phyloP scores from a whole-genome alignment of 768 basidiomycete species.

The Termitomyces eurrhizus region DNA sequence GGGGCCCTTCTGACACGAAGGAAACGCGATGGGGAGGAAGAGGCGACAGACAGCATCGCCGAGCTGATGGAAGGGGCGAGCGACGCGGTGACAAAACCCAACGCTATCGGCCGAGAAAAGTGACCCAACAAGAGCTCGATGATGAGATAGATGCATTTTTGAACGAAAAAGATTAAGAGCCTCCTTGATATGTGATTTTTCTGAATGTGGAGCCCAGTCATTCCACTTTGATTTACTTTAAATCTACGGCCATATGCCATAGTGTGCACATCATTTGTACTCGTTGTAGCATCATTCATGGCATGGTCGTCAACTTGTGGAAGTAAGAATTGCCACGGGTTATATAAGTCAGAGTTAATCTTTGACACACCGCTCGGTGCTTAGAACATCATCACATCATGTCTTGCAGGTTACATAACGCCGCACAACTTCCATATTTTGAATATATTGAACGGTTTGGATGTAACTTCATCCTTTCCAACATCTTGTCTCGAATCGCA shows the following conservation, averaged over 20 bases:
- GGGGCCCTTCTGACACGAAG: constrained; percentile 10
- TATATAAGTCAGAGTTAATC: too few species aligned
- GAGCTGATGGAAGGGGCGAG: constrained; percentile 21
- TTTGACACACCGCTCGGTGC: too few species aligned
- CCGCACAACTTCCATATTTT: too few species aligned
- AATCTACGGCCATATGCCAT: neutral
- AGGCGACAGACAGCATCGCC: constrained; percentile 18
- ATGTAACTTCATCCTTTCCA: too few species aligned
- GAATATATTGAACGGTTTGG: neutral
- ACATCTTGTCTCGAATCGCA: neutral
- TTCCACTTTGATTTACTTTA: neutral
- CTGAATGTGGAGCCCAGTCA: constrained; percentile 1
- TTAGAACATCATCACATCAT: too few species aligned
- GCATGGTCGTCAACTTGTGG: neutral
- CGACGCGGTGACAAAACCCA: constrained; percentile 29
- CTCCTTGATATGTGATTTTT: neutral
- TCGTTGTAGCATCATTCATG: neutral
- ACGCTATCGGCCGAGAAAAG: constrained; percentile 41
- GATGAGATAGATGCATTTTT: constrained; percentile 81
- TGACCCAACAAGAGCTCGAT: constrained; percentile 75
- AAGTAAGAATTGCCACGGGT: neutral
- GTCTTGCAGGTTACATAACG: too few species aligned
- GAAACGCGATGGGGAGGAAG: constrained; percentile 13
- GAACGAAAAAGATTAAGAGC: constrained; percentile 36
- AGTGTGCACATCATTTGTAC: neutral